Evolutionary conservation across 129 eudicot species (phyloP).

Genomic region (Smallanthus sonchifolius): DNA sequence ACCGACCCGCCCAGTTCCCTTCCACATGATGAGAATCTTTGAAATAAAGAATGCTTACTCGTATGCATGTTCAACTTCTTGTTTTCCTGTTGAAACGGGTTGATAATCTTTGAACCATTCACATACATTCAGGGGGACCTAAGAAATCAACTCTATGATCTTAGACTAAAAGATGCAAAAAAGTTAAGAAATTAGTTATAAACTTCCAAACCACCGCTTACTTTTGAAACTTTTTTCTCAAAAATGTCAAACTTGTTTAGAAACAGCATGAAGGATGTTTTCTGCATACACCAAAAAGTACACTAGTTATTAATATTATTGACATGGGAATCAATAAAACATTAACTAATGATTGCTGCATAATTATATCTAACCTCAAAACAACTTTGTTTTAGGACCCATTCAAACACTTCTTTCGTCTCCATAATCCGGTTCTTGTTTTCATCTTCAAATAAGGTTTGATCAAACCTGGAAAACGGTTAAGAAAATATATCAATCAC

Average conservation of each 20-base stretch:
- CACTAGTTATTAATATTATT: slow-evolving; percentile 1
- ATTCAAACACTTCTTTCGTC: slow-evolving; percentile 88
- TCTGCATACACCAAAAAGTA: slow-evolving; percentile 60
- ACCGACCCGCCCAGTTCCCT: background rate
- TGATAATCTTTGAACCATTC: slow-evolving; percentile 97
- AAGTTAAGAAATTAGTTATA: background rate
- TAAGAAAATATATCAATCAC: background rate
- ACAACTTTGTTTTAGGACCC: slow-evolving; percentile 93
- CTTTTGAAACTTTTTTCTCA: slow-evolving; percentile 88
- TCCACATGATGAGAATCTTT: background rate
- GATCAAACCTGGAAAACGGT: slow-evolving; percentile 71
- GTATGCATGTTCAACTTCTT: slow-evolving; percentile 92
- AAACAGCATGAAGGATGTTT: slow-evolving; percentile 94
- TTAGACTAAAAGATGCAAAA: slow-evolving; percentile 6
- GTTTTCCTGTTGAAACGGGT: slow-evolving; percentile 81
- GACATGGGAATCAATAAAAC: background rate
- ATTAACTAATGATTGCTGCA: background rate
- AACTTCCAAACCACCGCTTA: slow-evolving; percentile 33
- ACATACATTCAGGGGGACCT: slow-evolving; percentile 82
- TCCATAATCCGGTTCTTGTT: slow-evolving; percentile 88
- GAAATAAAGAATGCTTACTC: slow-evolving; percentile 60
- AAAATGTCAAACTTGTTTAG: slow-evolving; percentile 94
- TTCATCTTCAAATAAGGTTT: slow-evolving; percentile 85
- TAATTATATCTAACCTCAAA: slow-evolving; percentile 54
- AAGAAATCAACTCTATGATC: slow-evolving; percentile 13